A percentile compares a stretch with the other conserved stretches of the same genome.
Evolutionary conservation across 2,329 filamentous ascomycete genomes (phyloP).

Genomic region (Claviceps capensis): DNA sequence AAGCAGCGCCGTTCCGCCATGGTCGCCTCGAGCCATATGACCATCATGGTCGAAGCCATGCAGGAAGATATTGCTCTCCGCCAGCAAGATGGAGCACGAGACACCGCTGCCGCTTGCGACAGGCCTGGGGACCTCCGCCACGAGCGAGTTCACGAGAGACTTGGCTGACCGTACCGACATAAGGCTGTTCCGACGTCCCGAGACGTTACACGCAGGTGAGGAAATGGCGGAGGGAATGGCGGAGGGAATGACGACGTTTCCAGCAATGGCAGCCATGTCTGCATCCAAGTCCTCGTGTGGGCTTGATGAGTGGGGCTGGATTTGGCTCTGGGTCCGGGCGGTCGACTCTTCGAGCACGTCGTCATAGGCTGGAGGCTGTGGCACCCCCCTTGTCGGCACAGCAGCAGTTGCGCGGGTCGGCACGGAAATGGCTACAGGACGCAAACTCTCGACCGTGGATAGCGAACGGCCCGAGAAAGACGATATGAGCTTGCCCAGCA

Average conservation of each 20-base stretch:
- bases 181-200: conserved; percentile 32
- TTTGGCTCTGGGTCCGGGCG: neutral
- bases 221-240: neutral
- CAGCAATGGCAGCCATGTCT: conserved; percentile 11
- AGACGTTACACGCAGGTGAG: conserved; percentile 13
- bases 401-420: neutral
- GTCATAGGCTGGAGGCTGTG: conserved; percentile 17
- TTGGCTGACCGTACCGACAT: conserved; percentile 39
- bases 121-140: conserved; percentile 53
- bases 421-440: neutral
- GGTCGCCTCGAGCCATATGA: conserved; percentile 32
- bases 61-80: conserved; percentile 69
- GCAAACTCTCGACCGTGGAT: neutral
- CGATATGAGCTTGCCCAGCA: conserved; percentile 7
- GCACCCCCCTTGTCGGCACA: conserved; percentile 8
- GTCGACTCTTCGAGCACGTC: conserved; percentile 13
- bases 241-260: conserved; percentile 8
- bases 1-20: conserved; percentile 68
- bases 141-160: conserved; percentile 32
- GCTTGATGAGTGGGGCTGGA: conserved; percentile 3
- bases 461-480: conserved; percentile 5
- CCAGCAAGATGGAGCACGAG: conserved; percentile 57
- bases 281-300: neutral
- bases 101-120: conserved; percentile 68
- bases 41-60: conserved; percentile 66